Evolutionary conservation across 441 rosid species (phyloP), one percentile per base, ranked within the genome.

Genomic region (Pelargonium fulgidum): DNA sequence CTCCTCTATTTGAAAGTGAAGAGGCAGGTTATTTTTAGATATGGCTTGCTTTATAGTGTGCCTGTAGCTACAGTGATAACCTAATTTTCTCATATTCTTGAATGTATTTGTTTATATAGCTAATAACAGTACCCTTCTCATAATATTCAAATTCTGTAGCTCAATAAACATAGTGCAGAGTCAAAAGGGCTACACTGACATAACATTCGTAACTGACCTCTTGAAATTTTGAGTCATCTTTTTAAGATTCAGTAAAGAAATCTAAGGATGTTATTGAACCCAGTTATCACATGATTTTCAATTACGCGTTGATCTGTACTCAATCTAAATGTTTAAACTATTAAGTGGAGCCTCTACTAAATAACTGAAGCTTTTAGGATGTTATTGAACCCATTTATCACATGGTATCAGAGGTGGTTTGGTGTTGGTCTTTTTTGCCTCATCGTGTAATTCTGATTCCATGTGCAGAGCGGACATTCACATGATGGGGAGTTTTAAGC

Each of bases 1-100:
- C 99, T 17, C 98, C 99, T 64, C 82, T 90, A 22, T 92, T 94
- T 86, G 96, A 90, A 79, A 92, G 96, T 72, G 99, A 92, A 85
- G 99, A 92, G 96, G 99, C 90, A 81, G 71, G 78, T 52, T 62
- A 24, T 64, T 29, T 22, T 24, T 68, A 68, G 69, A 61, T 58
- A 65, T 64, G 62, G 41, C 44, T 68, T 67, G 62, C 70, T 64
- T 64, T 68, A 16, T 48, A 19, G 26, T 33, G 17, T 50, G 14
- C 16, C 3, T 54, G 16, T 70, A 20, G 47, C 33, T 59, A 22
- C 20, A 19, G 47, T 56, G 10, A 71, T 61, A 58, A 47, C 33
- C 44, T 45, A 12, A 36, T 5, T 13, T 7, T 54, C 65, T 44
- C 64, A 39, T 41, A 39, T 66, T 59, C 7, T 41, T 41, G 11